phyloP scores from a whole-genome alignment of 306 rosid genomes.

The Sphenostylis stenocarpa region DNA sequence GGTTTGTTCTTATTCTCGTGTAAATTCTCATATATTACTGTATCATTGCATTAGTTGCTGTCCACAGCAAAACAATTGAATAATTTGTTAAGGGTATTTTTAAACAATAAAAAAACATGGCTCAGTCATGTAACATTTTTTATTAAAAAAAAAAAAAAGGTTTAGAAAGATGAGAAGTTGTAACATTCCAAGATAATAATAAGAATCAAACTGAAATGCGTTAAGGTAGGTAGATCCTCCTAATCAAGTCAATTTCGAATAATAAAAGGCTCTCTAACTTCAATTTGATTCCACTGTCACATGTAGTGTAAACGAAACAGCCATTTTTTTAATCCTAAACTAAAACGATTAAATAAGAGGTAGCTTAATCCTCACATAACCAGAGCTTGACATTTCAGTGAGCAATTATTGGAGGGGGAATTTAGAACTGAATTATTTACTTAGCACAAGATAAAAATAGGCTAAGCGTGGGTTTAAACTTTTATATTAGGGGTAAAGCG shows the following conservation, averaged over 20 bases:
- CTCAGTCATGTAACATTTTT: not conserved
- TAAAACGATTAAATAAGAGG: conserved; percentile 5
- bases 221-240: conserved; percentile 22
- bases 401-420: conserved; percentile 34
- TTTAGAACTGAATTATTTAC: conserved; percentile 13
- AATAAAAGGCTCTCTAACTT: conserved; percentile 15
- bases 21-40: not conserved
- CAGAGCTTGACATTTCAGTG: conserved; percentile 12
- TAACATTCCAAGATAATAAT: conserved; percentile 15
- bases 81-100: too few relatives aligned
- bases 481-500: conserved; percentile 14
- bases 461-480: not conserved
- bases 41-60: not conserved
- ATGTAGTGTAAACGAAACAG: conserved; percentile 20
- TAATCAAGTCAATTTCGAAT: conserved; percentile 25
- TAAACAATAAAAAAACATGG: too few relatives aligned
- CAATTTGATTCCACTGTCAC: conserved; percentile 27
- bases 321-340: conserved; percentile 8
- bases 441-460: not conserved
- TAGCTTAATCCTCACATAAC: conserved; percentile 36
- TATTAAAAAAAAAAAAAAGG: not conserved
- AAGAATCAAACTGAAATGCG: conserved; percentile 4
- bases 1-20: conserved; percentile 9
- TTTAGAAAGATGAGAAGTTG: not conserved
- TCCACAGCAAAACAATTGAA: not conserved